Conservation (phyloP, 2,329 filamentous ascomycete genomes). For the Botrytis hyacinthi region DNA sequence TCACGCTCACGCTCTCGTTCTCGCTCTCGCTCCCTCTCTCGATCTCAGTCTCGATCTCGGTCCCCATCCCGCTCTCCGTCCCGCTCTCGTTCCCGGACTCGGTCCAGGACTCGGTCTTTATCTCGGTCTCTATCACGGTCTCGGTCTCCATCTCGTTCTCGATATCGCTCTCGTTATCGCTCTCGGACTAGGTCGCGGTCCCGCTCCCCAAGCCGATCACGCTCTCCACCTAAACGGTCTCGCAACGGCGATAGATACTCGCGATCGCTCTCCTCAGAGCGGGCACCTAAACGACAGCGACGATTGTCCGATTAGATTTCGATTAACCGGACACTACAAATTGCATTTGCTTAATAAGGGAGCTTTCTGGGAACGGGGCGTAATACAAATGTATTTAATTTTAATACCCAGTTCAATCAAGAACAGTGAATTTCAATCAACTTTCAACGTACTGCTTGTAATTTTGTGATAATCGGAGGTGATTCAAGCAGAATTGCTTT, state of each 20-base stretch:
- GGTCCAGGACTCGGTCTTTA: conserved; percentile 18
- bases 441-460: not conserved
- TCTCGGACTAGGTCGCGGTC: not conserved
- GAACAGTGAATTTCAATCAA: not conserved
- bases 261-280: not conserved
- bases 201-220: conserved; percentile 23
- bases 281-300: not conserved
- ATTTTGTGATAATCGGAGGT: conserved; percentile 1
- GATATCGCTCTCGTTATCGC: not conserved
- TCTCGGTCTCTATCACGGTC: conserved; percentile 24
- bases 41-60: conserved; percentile 21
- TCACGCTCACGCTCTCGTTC: conserved; percentile 28
- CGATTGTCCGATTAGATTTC: not conserved
- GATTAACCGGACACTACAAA: not conserved
- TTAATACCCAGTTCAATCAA: not conserved
- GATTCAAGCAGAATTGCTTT: conserved; percentile 3
- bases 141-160: conserved; percentile 26
- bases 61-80: not conserved
- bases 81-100: not conserved
- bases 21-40: conserved; percentile 22
- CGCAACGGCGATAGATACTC: not conserved
- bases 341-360: not conserved
- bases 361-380: not conserved
- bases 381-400: not conserved
- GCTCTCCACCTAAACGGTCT: conserved; percentile 26